These are phyloP conservation scores for Eucalyptus victrix DNA, from an alignment of 345 rosid species.

Conservation along the genomic window DNA sequence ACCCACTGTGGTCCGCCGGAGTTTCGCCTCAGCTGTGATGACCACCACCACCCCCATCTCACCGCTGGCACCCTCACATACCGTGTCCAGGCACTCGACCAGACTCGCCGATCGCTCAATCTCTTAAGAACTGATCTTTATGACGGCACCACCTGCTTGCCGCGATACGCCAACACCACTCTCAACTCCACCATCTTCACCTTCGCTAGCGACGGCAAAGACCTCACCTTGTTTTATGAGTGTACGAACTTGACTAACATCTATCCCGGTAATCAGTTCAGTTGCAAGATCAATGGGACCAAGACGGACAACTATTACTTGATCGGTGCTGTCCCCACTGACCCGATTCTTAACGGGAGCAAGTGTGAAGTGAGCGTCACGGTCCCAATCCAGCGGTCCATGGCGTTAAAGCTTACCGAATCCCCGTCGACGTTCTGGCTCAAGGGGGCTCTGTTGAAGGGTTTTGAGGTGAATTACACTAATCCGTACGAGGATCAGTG, in stretches of 20 bases:
- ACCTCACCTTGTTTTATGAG: slow-evolving; percentile 7
- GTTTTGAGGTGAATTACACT: slow-evolving; percentile 8
- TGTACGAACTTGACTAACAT: not conserved
- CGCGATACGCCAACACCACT: not conserved
- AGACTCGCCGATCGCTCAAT: too few relatives aligned
- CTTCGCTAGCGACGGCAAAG: not conserved
- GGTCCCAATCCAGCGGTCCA: not conserved
- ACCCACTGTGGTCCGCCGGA: too few relatives aligned
- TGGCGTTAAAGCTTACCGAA: not conserved
- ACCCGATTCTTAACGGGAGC: not conserved
- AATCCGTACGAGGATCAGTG: slow-evolving; percentile 8
- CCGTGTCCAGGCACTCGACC: too few relatives aligned
- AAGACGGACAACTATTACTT: not conserved
- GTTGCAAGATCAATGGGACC: not conserved
- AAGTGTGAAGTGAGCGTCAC: not conserved
- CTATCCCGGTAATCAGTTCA: not conserved
- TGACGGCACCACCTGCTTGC: slow-evolving; percentile 3
- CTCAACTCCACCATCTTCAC: slow-evolving; percentile 1
- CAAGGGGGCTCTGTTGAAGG: slow-evolving; percentile 3
- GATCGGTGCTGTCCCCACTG: slow-evolving; percentile 2
- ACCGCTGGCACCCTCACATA: too few relatives aligned
- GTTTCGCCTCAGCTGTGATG: too few relatives aligned
- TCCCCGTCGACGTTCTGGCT: not conserved
- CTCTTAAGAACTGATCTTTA: not conserved
- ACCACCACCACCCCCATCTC: too few relatives aligned